Base-by-base conservation (phyloP, 75 land plant genomes). In the Cunninghamia lanceolata region DNA sequence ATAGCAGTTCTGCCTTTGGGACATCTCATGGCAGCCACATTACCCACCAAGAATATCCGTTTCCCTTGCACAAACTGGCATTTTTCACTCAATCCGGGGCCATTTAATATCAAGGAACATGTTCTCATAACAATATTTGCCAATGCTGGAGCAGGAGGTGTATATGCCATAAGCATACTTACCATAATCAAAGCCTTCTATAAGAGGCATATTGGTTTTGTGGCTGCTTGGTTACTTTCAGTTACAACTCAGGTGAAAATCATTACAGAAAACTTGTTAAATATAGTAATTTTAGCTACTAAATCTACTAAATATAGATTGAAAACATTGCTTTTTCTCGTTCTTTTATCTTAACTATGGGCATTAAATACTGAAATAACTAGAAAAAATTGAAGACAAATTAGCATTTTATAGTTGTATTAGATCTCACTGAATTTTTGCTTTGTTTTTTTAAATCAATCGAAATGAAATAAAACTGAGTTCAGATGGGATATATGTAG, bases 41-140 rank as follows among this genome's bases (percentile, higher is more conserved):
- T 96, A 17, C 96, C 97, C 35, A 82, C 82, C 17, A 90, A 42
- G 32, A 2, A 5, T 4, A 9, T 89, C 50, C 54, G 84, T n/a
- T 71, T 92, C 34, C 96, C 91, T 15, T 81, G 87, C 56, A 90
- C 89, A 9, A 82, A 66, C 1, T 92, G 91, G 91, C 63, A 91
- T 32, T 93, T 95, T 54, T 86, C 96, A 11, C 84, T 96, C 70
- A 97, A 96, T 82, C 98, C 98, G 6, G 99, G 99, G 19, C 99
- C 99, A 1, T 97, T 96, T 85, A 96, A 90, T 78, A 32, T 97
- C 63, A 97, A 97, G 80, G 99, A 97, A 80, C 99, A 97, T 87
- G 98, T 92, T 30, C 89, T 94, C 56, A 96, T 97, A 87, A 94
- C 98, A 86, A 93, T 94, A 40, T 96, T 96, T 77, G 98, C 99